These are phyloP conservation scores for Veloporphyrellus conicus DNA, from an alignment of 1,284 basidiomycete genomes.

Conservation along the genomic window DNA sequence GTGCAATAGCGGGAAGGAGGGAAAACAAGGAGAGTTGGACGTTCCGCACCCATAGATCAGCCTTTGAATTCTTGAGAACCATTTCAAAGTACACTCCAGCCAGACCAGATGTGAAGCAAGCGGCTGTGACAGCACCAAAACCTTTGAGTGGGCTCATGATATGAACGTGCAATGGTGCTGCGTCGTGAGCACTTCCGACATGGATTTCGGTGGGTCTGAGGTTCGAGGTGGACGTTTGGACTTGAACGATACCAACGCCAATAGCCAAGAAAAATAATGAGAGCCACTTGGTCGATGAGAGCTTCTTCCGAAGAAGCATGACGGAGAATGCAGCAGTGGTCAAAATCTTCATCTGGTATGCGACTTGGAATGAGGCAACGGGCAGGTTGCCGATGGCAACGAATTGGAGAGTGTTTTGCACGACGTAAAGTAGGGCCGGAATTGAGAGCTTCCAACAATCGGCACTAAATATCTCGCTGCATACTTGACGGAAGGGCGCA, in stretches of 20 bases:
- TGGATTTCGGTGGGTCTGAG: slow-evolving; percentile 26
- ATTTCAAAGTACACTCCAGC: slow-evolving; percentile 84
- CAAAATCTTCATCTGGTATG: slow-evolving; percentile 94
- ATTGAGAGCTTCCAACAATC: slow-evolving; percentile 98
- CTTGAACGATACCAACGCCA: slow-evolving; percentile 89
- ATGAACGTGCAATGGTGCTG: slow-evolving; percentile 40
- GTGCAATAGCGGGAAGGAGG: slow-evolving; percentile 68
- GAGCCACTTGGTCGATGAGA: slow-evolving; percentile 77
- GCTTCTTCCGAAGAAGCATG: slow-evolving; percentile 69
- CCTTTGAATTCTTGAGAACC: slow-evolving; percentile 67
- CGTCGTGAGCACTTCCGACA: slow-evolving; percentile 56
- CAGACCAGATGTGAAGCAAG: slow-evolving; percentile 76
- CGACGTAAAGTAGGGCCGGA: slow-evolving; percentile 92
- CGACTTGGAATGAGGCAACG: slow-evolving; percentile 88
- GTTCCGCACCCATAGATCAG: slow-evolving; percentile 77
- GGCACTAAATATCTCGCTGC: slow-evolving; percentile 59
- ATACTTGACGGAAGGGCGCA: slow-evolving; percentile 51
- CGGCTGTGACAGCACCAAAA: slow-evolving; percentile 61
- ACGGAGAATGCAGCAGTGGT: slow-evolving; percentile 94
- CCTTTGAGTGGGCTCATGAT: slow-evolving; percentile 67
- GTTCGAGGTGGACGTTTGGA: slow-evolving; percentile 51
- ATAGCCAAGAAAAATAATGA: slow-evolving; percentile 79
- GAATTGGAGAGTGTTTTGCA: slow-evolving; percentile 94
- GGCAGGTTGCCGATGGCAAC: slow-evolving; percentile 89
- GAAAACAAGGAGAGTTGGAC: slow-evolving; percentile 76